Evolutionary conservation across 2,329 filamentous ascomycete genomes (phyloP).

Genomic region (Emmonsia crescens): DNA sequence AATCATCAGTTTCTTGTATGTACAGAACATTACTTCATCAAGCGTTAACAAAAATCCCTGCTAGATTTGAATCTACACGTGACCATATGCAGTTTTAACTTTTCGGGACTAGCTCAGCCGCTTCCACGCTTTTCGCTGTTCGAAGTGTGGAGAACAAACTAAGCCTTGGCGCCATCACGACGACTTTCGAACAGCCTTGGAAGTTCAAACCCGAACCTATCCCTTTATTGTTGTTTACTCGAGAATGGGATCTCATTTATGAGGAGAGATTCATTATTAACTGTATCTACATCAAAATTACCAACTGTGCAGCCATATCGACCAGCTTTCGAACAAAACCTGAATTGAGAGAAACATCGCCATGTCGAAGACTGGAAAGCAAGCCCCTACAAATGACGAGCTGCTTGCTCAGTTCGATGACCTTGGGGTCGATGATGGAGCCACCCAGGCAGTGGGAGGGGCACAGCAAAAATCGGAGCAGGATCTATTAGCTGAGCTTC

Average conservation of each 20-base stretch:
- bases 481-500: slow-evolving; percentile 79
- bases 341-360: slow-evolving; percentile 1
- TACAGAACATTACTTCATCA: too few relatives aligned
- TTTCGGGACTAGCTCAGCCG: background rate
- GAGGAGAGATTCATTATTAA: background rate
- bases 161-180: background rate
- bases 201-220: background rate
- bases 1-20: too few relatives aligned
- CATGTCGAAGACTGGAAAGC: slow-evolving; percentile 19
- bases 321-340: background rate
- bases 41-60: too few relatives aligned
- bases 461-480: slow-evolving; percentile 39
- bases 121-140: background rate
- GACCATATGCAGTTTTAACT: background rate
- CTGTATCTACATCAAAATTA: background rate
- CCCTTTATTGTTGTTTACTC: background rate
- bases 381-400: slow-evolving; percentile 36
- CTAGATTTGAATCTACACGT: too few relatives aligned
- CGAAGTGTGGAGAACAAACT: background rate
- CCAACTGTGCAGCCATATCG: background rate
- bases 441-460: slow-evolving; percentile 9
- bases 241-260: background rate
- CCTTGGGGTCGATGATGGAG: slow-evolving; percentile 28
- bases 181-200: background rate
- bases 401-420: slow-evolving; percentile 41